Evolutionary conservation across 306 rosid genomes (phyloP).

Genomic region (peach (Prunus persica)): Prunus_persica_NCBIv2 NC_034012.1:7579001-7579500

Average conservation of each 20-base stretch:
- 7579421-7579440: constrained; percentile 50
- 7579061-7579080: constrained; percentile 64
- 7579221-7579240: constrained; percentile 2
- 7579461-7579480: constrained; percentile 3
- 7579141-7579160: constrained; percentile 53
- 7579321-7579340: constrained; percentile 78
- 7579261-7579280: neutral
- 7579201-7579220: constrained; percentile 68
- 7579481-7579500: neutral
- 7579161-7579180: constrained; percentile 68
- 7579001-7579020: constrained; percentile 18
- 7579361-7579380: constrained; percentile 85
- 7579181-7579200: constrained; percentile 57
- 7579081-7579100: constrained; percentile 49
- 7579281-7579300: constrained; percentile 20
- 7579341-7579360: constrained; percentile 63
- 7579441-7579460: constrained; percentile 34
- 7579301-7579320: constrained; percentile 88
- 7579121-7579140: constrained; percentile 61
- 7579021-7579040: constrained; percentile 68
- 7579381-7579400: constrained; percentile 89
- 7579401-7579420: constrained; percentile 85
- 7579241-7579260: constrained; percentile 24
- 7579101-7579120: constrained; percentile 55
- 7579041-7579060: constrained; percentile 74